Evolutionary conservation across 306 rosid genomes (phyloP), one percentile per base, ranked within the genome.

Genomic region (Benincasa hispida): DNA sequence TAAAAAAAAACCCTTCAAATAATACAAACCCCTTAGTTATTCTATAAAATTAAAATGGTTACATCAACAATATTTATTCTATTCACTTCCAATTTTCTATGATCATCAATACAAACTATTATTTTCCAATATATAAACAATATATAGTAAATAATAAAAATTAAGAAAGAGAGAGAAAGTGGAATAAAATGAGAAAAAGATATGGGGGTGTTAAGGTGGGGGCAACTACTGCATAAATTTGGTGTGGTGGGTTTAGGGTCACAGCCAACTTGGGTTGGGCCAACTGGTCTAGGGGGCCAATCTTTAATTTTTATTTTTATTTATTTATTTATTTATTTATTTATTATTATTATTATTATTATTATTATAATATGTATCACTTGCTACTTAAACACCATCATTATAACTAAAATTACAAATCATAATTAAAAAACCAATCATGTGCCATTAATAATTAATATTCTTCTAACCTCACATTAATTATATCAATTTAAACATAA

Each of bases 201-300:
- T 42, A 39, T 67, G 28, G 10, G 18, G 10, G 34, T 67, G 34
- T 42, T 39, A 22, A 69, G 74, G 75, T 69, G 75, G 75, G 55
- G 74, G n/a, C 54, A 37, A 67, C 22, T 24, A 68, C 21, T 39
- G 21, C 55, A 22, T 69, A 48, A 69, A 45, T 68, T 41, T 69
- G 75, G 57, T 69, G 75, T 14, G 75, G 75, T 69, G 75, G 56
- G 75, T 41, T 41, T 41, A 42, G 56, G 75, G 75, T 69, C 75
- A 42, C 45, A 69, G 17, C 75, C 35, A 69, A 24, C 8, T 67
- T 37, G 53, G 53, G 54, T 42, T 69, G 75, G 56, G 2, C 75
- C 75, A 42, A 42, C 17, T 68, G 21, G 75, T 68, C 75, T 68
- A 22, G 75, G 53, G 53, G 56, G 12, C 54, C 75, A 13, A 68